These are phyloP conservation scores for Boechera divaricarpa DNA, from an alignment of 345 rosid genomes.

Conservation along the genomic window DNA sequence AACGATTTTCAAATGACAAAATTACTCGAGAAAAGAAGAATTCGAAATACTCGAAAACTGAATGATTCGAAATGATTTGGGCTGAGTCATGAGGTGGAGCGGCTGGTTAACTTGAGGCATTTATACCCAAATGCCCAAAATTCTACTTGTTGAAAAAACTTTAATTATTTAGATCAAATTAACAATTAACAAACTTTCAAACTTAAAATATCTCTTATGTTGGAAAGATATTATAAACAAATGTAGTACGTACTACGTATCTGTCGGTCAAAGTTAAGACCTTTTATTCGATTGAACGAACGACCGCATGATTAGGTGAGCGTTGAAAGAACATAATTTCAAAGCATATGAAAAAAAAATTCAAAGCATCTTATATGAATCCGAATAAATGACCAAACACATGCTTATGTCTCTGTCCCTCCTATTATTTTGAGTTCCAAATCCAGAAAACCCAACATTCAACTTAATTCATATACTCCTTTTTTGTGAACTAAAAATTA, in stretches of 20 bases:
- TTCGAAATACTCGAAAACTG: too few species aligned
- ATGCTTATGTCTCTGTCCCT: slow-evolving; percentile 23
- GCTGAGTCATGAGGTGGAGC: neutral
- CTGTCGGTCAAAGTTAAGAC: slow-evolving; percentile 31
- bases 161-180: neutral
- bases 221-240: neutral
- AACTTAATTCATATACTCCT: neutral
- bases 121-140: neutral
- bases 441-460: slow-evolving; percentile 19
- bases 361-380: slow-evolving; percentile 19
- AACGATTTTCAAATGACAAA: too few species aligned
- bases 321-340: slow-evolving; percentile 33
- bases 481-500: neutral
- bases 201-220: too few species aligned
- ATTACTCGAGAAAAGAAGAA: too few species aligned
- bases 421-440: slow-evolving; percentile 4
- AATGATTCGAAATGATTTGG: neutral
- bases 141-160: neutral
- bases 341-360: neutral
- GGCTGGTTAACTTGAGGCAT: neutral
- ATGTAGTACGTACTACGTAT: neutral
- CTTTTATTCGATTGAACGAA: slow-evolving; percentile 18
- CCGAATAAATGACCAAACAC: slow-evolving; percentile 34
- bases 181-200: too few species aligned
- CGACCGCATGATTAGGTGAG: slow-evolving; percentile 36